Evolutionary conservation across 371 early-diverging fungal species (phyloP).

Genomic region (Mucor irregularis): DNA sequence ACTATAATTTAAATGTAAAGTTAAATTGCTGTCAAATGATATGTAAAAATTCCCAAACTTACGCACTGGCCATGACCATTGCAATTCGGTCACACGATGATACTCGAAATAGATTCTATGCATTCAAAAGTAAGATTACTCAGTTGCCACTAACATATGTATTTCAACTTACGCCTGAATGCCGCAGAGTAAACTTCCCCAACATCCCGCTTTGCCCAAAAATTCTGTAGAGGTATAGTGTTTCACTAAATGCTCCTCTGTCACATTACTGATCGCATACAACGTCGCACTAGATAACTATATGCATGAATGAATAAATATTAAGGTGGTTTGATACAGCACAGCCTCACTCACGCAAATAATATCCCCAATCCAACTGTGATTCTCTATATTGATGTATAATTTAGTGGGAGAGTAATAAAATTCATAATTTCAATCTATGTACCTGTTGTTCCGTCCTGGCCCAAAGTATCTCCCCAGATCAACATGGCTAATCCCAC

Average conservation of each 20-base stretch:
- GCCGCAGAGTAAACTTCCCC: conserved; percentile 37
- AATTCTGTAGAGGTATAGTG: conserved; percentile 33
- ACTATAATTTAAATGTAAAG: conserved; percentile 5
- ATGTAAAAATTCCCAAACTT: conserved; percentile 2
- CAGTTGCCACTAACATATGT: too few relatives aligned
- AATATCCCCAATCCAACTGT: conserved; percentile 50
- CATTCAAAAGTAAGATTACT: too few relatives aligned
- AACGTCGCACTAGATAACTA: conserved; percentile 44
- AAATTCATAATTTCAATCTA: neutral
- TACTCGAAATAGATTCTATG: conserved; percentile 36
- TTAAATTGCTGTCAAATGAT: too few relatives aligned
- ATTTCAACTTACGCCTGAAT: conserved; percentile 41
- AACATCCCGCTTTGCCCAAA: conserved; percentile 31
- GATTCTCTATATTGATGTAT: conserved; percentile 22
- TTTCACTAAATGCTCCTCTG: conserved; percentile 46
- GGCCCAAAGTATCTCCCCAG: conserved; percentile 29
- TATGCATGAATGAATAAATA: neutral
- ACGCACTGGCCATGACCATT: conserved; percentile 32
- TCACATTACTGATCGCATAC: conserved; percentile 47
- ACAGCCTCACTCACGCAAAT: conserved; percentile 40
- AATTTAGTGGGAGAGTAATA: neutral
- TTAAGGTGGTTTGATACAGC: neutral
- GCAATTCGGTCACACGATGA: conserved; percentile 17
- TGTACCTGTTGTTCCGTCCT: conserved; percentile 22
- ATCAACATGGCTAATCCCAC: conserved; percentile 38